These are phyloP conservation scores for Linnemannia exigua DNA, from an alignment of 192 early-diverging fungal species.

Conservation along the genomic window DNA sequence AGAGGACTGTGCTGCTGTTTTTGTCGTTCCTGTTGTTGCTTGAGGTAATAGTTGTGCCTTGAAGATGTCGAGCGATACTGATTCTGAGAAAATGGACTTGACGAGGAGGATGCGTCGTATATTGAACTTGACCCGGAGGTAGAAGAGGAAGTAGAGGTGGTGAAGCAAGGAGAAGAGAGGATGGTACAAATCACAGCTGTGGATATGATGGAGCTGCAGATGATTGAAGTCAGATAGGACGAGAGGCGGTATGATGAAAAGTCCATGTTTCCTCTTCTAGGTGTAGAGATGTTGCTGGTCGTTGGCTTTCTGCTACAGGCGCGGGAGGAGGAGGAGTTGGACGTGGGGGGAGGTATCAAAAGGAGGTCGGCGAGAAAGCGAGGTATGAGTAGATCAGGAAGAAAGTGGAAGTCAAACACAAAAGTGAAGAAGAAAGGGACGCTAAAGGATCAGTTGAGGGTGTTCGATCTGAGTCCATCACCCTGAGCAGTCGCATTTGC, in stretches of 20 bases:
- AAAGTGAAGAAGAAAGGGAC: background rate
- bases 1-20: background rate
- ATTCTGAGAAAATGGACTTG: background rate
- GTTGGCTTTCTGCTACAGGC: background rate
- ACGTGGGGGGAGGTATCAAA: background rate
- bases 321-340: background rate
- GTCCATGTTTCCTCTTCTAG: background rate
- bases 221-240: conserved; percentile 27
- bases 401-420: too few species aligned
- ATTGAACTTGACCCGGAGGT: background rate
- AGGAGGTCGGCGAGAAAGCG: background rate
- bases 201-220: conserved; percentile 42
- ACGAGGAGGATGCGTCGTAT: background rate
- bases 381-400: background rate
- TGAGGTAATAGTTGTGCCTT: background rate
- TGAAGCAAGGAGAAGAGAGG: conserved; percentile 12
- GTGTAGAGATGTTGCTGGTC: background rate
- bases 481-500: background rate
- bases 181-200: conserved; percentile 35
- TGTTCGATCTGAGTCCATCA: background rate
- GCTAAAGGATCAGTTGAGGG: background rate
- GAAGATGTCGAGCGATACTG: background rate
- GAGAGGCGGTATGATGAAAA: conserved; percentile 11
- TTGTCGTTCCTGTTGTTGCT: background rate
- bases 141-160: background rate